Conservation (phyloP, 1,284 basidiomycete genomes). For the Pisolithus thermaeus region DNA sequence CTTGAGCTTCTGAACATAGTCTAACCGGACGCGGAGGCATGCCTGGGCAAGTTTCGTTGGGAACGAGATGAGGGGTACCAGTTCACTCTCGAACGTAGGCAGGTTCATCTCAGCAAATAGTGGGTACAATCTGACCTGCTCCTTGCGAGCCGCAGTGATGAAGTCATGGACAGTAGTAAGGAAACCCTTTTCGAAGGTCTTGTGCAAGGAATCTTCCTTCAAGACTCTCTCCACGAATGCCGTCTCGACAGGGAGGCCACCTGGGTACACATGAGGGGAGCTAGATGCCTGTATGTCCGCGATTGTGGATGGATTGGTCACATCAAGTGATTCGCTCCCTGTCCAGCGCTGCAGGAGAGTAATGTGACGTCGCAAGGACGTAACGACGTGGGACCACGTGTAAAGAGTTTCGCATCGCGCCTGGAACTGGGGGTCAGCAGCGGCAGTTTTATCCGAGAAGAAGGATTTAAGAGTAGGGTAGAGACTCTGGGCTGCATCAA, state of each 20-base stretch:
- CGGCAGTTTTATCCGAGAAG: constrained; percentile 69
- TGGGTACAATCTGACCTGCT: constrained; percentile 76
- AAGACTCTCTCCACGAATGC: constrained; percentile 92
- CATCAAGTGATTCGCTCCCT: constrained; percentile 84
- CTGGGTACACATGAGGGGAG: constrained; percentile 21
- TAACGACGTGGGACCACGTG: constrained; percentile 84
- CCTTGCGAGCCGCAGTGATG: constrained; percentile 82
- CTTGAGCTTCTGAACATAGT: constrained; percentile 85
- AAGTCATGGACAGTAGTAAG: constrained; percentile 84
- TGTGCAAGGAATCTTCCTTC: constrained; percentile 93
- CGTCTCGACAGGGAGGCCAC: constrained; percentile 46
- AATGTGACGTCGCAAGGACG: constrained; percentile 74
- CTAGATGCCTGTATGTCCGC: constrained; percentile 48
- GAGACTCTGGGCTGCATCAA: constrained; percentile 80
- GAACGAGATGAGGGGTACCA: constrained; percentile 93
- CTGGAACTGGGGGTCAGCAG: constrained; percentile 64
- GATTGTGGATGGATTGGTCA: constrained; percentile 67
- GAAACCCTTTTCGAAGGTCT: constrained; percentile 92
- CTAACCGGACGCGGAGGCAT: constrained; percentile 82
- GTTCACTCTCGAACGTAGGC: constrained; percentile 88
- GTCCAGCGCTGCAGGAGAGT: constrained; percentile 84
- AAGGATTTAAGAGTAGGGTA: constrained; percentile 85
- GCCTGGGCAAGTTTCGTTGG: constrained; percentile 94
- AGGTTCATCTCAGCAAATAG: constrained; percentile 82
- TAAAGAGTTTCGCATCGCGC: constrained; percentile 80